phyloP scores from a whole-genome alignment of 1,139 yeast genomes.

The Geotrichum reessii region DNA sequence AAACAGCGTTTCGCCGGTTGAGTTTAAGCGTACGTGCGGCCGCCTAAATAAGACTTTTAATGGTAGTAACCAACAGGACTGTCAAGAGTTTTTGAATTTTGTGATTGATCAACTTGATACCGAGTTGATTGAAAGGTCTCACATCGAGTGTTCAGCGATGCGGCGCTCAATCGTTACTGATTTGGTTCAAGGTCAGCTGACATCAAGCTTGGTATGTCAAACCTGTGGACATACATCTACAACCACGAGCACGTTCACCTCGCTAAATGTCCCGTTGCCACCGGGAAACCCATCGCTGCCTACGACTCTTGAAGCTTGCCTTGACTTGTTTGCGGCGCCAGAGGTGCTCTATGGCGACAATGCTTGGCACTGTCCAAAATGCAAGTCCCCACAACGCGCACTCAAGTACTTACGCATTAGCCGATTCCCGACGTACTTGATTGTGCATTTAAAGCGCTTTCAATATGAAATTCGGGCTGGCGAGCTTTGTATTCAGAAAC shows the following conservation, averaged over 20 bases:
- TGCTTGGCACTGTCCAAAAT: constrained; percentile 83
- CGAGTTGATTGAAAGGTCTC: constrained; percentile 45
- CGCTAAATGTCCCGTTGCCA: constrained; percentile 70
- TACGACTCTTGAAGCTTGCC: constrained; percentile 55
- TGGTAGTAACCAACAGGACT: constrained; percentile 84
- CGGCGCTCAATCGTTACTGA: constrained; percentile 40
- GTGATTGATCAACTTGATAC: constrained; percentile 81
- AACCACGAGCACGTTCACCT: constrained; percentile 75
- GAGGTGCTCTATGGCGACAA: constrained; percentile 78
- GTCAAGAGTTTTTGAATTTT: constrained; percentile 83
- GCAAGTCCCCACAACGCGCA: constrained; percentile 61
- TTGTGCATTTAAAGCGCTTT: constrained; percentile 77
- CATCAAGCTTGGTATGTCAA: constrained; percentile 70
- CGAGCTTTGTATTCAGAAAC: constrained; percentile 41
- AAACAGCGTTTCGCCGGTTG: constrained; percentile 46
- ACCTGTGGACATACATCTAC: constrained; percentile 77
- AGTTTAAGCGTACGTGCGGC: constrained; percentile 61
- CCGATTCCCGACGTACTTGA: constrained; percentile 67
- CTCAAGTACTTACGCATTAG: constrained; percentile 57
- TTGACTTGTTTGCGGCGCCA: constrained; percentile 58
- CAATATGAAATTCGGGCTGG: constrained; percentile 36
- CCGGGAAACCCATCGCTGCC: constrained; percentile 23
- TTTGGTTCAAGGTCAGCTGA: constrained; percentile 84
- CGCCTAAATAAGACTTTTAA: constrained; percentile 62
- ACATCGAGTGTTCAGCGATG: constrained; percentile 29